Conservation (phyloP, 2,329 filamentous ascomycete species). For the Xylariaceae sp. region DNA sequence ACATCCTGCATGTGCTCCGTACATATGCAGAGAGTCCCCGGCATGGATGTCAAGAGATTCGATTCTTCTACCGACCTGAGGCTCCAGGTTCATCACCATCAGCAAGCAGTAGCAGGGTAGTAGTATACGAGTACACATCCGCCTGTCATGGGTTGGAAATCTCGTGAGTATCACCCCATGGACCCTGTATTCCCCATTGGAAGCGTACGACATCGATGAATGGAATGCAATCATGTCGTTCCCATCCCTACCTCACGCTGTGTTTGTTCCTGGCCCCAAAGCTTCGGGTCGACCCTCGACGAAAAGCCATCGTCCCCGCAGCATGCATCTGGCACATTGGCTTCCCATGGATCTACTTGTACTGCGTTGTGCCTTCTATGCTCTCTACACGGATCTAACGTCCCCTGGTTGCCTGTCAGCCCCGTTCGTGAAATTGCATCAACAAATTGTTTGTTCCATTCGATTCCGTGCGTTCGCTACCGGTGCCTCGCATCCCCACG, state of each 20-base stretch:
- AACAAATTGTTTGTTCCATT: not conserved
- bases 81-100: not conserved
- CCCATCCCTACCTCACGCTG: not conserved
- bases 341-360: too few species aligned
- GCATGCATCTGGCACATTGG: not conserved
- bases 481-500: slow-evolving; percentile 1
- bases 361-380: not conserved
- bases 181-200: not conserved
- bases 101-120: not conserved
- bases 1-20: not conserved
- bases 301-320: not conserved
- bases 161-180: not conserved
- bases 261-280: not conserved
- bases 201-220: not conserved
- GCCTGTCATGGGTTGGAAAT: not conserved
- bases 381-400: not conserved
- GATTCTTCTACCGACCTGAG: not conserved
- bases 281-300: not conserved
- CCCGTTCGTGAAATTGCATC: not conserved
- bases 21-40: not conserved
- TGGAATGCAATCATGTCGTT: not conserved
- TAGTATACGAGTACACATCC: too few species aligned
- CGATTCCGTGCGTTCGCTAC: slow-evolving; percentile 5
- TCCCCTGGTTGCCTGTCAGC: not conserved
- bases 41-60: not conserved